A percentile compares a stretch with the other conserved stretches of the same genome.
These are phyloP conservation scores for Protostelium mycophagum DNA, from an alignment of 78 protist genomes.

Conservation along the genomic window DNA sequence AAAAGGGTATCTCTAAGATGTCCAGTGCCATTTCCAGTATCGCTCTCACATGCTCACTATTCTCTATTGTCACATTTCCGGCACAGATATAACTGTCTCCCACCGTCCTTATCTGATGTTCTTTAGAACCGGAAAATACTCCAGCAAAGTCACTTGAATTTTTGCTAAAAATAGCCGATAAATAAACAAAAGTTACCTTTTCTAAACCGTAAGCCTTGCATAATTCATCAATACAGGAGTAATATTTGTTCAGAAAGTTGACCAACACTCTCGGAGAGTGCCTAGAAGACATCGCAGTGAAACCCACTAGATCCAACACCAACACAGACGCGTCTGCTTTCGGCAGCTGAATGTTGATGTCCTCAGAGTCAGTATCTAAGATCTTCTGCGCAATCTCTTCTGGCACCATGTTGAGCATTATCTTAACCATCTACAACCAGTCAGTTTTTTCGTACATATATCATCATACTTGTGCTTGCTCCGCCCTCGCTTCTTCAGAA, in stretches of 20 bases:
- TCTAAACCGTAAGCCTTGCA: neutral
- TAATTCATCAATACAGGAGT: neutral
- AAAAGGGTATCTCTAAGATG: neutral
- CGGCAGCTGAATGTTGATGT: neutral
- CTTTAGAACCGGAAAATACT: neutral
- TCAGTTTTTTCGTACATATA: neutral
- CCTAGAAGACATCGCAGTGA: neutral
- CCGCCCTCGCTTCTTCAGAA: neutral
- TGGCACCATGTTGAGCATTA: neutral
- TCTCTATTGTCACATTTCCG: neutral
- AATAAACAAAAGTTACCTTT: neutral
- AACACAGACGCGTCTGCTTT: neutral
- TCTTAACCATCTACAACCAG: neutral
- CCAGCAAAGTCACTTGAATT: no score
- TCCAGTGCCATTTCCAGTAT: neutral
- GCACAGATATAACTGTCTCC: neutral
- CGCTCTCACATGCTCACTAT: neutral
- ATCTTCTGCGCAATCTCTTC: neutral
- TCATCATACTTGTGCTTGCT: neutral
- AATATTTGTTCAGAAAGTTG: neutral
- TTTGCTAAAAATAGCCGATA: neutral
- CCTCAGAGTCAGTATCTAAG: neutral
- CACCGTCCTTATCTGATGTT: neutral
- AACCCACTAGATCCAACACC: neutral
- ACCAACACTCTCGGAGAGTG: neutral